Evolutionary conservation across 176 grass and related monocot genomes (phyloP).

Genomic region (Oryza officinalis): DNA sequence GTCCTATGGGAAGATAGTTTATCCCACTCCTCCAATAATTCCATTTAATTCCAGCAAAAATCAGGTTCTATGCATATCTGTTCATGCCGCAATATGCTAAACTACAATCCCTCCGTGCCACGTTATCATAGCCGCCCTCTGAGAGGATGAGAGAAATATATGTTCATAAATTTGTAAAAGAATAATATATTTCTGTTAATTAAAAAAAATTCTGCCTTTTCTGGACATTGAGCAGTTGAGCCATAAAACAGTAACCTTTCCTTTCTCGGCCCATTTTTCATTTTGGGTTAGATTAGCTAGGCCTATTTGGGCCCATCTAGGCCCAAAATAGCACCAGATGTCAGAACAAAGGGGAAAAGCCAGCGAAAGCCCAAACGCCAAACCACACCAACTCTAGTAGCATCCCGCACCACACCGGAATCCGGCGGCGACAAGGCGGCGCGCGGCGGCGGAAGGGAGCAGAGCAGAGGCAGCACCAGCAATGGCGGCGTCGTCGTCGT

Average conservation of each 20-base stretch:
- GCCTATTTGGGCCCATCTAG: background rate
- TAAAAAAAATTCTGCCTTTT: no score
- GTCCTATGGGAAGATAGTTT: no score
- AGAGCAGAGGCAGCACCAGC: background rate
- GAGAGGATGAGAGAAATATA: no score
- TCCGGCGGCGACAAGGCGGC: background rate
- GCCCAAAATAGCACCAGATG: background rate
- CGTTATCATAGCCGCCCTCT: no score
- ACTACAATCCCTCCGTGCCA: no score
- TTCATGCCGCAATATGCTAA: no score
- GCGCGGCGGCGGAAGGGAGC: background rate
- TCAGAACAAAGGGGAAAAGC: background rate
- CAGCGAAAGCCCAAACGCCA: conserved; percentile 29
- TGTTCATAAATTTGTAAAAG: no score
- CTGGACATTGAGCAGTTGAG: no score
- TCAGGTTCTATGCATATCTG: no score
- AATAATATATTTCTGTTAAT: no score
- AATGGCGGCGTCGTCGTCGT: conserved; percentile 57
- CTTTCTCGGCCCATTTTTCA: background rate
- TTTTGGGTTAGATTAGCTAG: background rate
- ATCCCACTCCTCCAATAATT: no score
- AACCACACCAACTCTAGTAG: background rate
- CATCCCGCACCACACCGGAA: conserved; percentile 5
- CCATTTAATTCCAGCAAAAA: no score
- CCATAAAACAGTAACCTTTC: background rate